phyloP scores from a whole-genome alignment of 208 protist species.

The Porcisia deanei region DNA sequence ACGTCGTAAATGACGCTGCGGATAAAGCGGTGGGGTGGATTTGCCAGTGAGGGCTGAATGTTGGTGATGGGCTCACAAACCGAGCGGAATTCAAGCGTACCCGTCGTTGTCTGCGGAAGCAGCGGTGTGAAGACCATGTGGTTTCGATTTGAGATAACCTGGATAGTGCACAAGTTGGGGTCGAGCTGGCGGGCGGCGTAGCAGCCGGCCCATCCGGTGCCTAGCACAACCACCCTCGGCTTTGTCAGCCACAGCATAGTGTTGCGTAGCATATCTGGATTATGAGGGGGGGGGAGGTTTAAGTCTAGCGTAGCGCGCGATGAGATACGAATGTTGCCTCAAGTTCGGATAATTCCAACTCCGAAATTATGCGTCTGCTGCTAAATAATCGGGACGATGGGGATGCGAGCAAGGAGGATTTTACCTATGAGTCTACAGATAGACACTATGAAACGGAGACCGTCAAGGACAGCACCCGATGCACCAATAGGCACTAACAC shows the following conservation, averaged over 20 bases:
- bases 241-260: slow-evolving; percentile 44
- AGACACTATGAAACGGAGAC: background rate
- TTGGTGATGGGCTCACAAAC: slow-evolving; percentile 88
- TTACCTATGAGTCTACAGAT: background rate
- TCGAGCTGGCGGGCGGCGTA: slow-evolving; percentile 80
- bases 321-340: background rate
- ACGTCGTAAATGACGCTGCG: slow-evolving; percentile 79
- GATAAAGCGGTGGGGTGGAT: slow-evolving; percentile 77
- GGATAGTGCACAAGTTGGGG: slow-evolving; percentile 79
- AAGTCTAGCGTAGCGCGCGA: background rate
- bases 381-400: background rate
- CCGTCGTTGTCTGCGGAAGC: slow-evolving; percentile 89
- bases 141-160: slow-evolving; percentile 88
- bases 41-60: slow-evolving; percentile 84
- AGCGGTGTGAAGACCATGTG: slow-evolving; percentile 96
- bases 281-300: background rate
- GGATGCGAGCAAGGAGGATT: background rate
- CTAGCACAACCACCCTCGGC: slow-evolving; percentile 89
- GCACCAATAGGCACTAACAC: background rate
- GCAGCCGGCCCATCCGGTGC: slow-evolving; percentile 91
- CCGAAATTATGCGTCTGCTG: background rate
- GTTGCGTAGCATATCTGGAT: slow-evolving; percentile 32
- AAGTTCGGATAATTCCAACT: background rate
- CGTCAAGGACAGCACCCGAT: background rate
- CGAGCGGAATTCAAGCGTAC: slow-evolving; percentile 92